Evolutionary conservation across 2,329 filamentous ascomycete genomes (phyloP).

Genomic region (Cytospora chrysosperma): DNA sequence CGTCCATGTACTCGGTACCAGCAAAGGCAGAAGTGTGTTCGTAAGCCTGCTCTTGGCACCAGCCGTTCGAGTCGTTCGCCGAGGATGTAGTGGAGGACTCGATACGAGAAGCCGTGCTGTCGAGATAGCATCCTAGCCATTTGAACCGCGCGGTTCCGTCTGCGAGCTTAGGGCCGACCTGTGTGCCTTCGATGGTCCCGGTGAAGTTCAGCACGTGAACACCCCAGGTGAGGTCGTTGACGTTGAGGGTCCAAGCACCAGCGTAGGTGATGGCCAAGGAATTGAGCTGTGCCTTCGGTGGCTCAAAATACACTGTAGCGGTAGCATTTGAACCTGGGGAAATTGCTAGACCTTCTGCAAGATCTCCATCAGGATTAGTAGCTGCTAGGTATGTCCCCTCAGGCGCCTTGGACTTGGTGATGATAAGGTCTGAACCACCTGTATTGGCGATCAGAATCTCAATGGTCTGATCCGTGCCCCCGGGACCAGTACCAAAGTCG

Average conservation of each 20-base stretch:
- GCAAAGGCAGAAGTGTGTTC: background rate
- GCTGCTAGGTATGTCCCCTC: slow-evolving; percentile 22
- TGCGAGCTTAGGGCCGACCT: slow-evolving; percentile 18
- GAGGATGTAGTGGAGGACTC: slow-evolving; percentile 17
- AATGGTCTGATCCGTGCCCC: slow-evolving; percentile 2
- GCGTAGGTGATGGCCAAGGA: slow-evolving; percentile 29
- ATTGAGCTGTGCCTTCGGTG: slow-evolving; percentile 18
- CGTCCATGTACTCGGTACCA: background rate
- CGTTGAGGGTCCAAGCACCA: slow-evolving; percentile 26
- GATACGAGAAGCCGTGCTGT: slow-evolving; percentile 18
- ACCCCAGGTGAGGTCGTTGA: slow-evolving; percentile 24
- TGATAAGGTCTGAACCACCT: slow-evolving; percentile 37
- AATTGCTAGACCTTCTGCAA: slow-evolving; percentile 22
- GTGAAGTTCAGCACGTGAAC: slow-evolving; percentile 25
- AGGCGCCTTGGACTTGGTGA: slow-evolving; percentile 39
- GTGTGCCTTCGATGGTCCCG: slow-evolving; percentile 13
- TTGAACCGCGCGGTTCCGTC: slow-evolving; percentile 22
- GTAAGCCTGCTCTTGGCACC: slow-evolving; percentile 21
- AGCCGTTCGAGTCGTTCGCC: slow-evolving; percentile 22
- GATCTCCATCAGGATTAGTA: slow-evolving; percentile 22
- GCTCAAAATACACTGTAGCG: slow-evolving; percentile 17
- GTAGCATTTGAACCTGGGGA: slow-evolving; percentile 7
- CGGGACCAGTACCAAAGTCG: slow-evolving; percentile 35
- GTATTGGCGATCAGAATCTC: slow-evolving; percentile 32
- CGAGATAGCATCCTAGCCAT: slow-evolving; percentile 24